Conservation (phyloP, 208 protist species). For the Trypanosoma caninum region DNA sequence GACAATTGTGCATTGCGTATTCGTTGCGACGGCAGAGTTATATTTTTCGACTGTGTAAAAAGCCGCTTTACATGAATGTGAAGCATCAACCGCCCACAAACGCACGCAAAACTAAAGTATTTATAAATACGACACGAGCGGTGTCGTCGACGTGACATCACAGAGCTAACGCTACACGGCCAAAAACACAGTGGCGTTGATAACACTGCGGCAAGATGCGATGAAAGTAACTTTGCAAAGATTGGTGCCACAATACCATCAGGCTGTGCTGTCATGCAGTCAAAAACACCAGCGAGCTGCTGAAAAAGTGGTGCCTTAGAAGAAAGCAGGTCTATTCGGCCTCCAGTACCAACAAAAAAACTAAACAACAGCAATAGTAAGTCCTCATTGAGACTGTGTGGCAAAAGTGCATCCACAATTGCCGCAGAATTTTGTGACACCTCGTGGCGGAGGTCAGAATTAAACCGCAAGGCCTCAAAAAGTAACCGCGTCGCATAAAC, state of each 20-base stretch:
- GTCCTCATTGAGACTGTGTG: constrained; percentile 65
- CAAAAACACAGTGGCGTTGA: constrained; percentile 23
- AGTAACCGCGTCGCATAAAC: constrained; percentile 74
- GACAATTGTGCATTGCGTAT: neutral
- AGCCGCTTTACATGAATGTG: constrained; percentile 51
- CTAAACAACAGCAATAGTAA: constrained; percentile 64
- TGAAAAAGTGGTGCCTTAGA: constrained; percentile 44
- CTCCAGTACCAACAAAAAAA: constrained; percentile 43
- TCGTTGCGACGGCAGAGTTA: constrained; percentile 1
- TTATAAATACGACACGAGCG: constrained; percentile 45
- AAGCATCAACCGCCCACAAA: constrained; percentile 72
- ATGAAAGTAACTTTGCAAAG: constrained; percentile 54
- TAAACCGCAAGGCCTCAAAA: constrained; percentile 56
- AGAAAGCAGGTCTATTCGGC: constrained; percentile 58
- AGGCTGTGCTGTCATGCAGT: constrained; percentile 25
- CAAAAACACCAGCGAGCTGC: constrained; percentile 63
- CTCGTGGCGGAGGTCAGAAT: constrained; percentile 43
- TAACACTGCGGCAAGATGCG: constrained; percentile 45
- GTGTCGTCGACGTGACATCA: constrained; percentile 35
- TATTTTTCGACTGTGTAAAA: neutral
- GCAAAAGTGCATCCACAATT: constrained; percentile 53
- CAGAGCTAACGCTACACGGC: constrained; percentile 15
- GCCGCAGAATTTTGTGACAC: constrained; percentile 46
- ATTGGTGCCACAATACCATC: constrained; percentile 62
- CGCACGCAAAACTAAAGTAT: constrained; percentile 23